Conservation (phyloP, 164 flowering plant genomes). For the Annona cherimola region DNA sequence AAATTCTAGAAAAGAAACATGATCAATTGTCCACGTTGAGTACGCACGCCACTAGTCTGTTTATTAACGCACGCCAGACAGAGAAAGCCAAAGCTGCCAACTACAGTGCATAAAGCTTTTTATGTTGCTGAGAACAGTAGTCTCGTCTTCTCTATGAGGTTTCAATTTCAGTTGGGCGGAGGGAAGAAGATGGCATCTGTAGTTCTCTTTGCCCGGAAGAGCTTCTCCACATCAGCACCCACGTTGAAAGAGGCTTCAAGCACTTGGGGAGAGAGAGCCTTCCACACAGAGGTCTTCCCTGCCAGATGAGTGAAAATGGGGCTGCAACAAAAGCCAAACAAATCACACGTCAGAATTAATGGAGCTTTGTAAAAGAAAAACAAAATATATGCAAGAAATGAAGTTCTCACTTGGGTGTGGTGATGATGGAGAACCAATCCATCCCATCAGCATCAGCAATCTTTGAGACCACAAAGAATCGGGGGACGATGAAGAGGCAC, state of each 20-base stretch:
- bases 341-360: no score
- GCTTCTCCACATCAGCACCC: slow-evolving; percentile 42
- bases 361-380: no score
- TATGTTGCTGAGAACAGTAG: no score
- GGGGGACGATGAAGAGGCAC: slow-evolving; percentile 63
- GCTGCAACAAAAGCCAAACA: slow-evolving; percentile 39
- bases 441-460: slow-evolving; percentile 52
- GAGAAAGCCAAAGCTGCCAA: no score
- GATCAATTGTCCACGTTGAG: no score
- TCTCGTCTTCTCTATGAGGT: no score
- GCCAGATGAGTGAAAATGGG: slow-evolving; percentile 74
- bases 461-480: slow-evolving; percentile 77
- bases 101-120: no score
- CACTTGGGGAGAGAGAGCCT: slow-evolving; percentile 69
- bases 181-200: slow-evolving; percentile 60
- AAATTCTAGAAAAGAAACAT: no score
- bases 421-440: slow-evolving; percentile 82
- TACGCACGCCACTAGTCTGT: no score
- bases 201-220: slow-evolving; percentile 59
- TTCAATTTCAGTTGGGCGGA: slow-evolving; percentile 48
- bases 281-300: slow-evolving; percentile 61
- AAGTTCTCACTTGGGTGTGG: slow-evolving; percentile 62
- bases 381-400: no score
- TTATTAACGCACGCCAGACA: no score
- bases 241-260: slow-evolving; percentile 64